phyloP scores from a whole-genome alignment of 345 rosid species.

The Eucalyptus marginata region DNA sequence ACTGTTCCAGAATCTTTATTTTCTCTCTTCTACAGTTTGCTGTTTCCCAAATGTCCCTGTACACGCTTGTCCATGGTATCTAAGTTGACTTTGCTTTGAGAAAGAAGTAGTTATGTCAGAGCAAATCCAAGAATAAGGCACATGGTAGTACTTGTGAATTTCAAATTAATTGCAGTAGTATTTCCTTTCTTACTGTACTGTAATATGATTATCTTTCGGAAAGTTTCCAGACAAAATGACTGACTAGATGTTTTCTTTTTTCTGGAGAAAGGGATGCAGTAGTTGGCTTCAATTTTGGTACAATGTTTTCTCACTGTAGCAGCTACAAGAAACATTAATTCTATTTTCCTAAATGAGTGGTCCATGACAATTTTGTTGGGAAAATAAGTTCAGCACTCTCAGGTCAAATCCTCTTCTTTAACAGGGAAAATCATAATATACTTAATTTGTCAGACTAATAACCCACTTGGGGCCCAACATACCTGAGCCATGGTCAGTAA shows the following conservation, averaged over 20 bases:
- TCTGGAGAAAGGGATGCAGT: neutral
- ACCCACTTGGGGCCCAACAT: neutral
- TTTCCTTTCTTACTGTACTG: neutral
- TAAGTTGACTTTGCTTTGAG: neutral
- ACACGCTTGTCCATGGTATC: neutral
- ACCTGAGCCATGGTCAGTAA: neutral
- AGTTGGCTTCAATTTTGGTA: neutral
- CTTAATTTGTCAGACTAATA: neutral
- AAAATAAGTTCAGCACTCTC: neutral
- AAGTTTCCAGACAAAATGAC: neutral
- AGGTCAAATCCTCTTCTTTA: neutral
- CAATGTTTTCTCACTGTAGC: neutral
- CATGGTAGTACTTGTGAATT: neutral
- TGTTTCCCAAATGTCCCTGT: neutral
- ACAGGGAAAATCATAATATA: neutral
- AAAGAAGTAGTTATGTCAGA: neutral
- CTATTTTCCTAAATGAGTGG: neutral
- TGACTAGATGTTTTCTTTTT: neutral
- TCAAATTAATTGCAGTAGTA: neutral
- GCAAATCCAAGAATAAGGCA: neutral
- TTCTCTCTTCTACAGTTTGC: neutral
- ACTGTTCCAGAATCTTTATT: neutral
- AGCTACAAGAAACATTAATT: neutral
- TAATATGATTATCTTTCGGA: neutral
- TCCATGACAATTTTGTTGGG: neutral